These are phyloP conservation scores for Penicillium sp. DNA, from an alignment of 2,329 filamentous ascomycete species.

Conservation along the genomic window DNA sequence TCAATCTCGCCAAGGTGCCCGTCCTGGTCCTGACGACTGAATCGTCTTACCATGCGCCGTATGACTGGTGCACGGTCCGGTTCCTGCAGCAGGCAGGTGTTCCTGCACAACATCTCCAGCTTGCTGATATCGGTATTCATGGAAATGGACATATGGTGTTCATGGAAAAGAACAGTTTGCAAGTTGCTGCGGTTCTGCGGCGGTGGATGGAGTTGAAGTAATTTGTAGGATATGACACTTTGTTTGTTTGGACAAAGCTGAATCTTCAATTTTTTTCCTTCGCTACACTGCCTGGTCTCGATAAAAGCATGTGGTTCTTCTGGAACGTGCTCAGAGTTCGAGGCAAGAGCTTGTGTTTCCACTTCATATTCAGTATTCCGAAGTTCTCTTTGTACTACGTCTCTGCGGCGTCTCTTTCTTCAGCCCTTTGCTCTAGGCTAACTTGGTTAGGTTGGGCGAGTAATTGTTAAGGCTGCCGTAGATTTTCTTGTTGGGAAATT, in stretches of 20 bases:
- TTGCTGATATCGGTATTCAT: slow-evolving; percentile 45
- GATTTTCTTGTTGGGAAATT: too few species aligned
- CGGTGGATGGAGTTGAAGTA: slow-evolving; percentile 37
- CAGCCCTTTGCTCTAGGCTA: background rate
- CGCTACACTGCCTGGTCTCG: background rate
- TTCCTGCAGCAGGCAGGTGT: slow-evolving; percentile 56
- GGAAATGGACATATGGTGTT: slow-evolving; percentile 59
- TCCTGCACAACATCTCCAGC: slow-evolving; percentile 44
- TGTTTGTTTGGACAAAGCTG: background rate
- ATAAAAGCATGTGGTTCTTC: background rate
- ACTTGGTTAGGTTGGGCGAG: background rate
- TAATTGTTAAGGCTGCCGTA: background rate
- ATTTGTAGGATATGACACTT: background rate
- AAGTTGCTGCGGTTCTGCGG: slow-evolving; percentile 31
- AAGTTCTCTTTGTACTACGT: background rate
- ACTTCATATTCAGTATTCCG: background rate
- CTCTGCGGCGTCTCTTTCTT: background rate
- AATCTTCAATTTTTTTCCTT: background rate
- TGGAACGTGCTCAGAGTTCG: background rate
- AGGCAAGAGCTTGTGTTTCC: background rate
- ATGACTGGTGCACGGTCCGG: slow-evolving; percentile 54
- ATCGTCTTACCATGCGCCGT: slow-evolving; percentile 53
- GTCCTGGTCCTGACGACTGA: slow-evolving; percentile 53
- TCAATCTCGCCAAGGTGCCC: slow-evolving; percentile 50
- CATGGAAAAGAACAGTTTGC: slow-evolving; percentile 53